Base-by-base conservation (phyloP, 306 rosid species). In the Prunus padus region DNA sequence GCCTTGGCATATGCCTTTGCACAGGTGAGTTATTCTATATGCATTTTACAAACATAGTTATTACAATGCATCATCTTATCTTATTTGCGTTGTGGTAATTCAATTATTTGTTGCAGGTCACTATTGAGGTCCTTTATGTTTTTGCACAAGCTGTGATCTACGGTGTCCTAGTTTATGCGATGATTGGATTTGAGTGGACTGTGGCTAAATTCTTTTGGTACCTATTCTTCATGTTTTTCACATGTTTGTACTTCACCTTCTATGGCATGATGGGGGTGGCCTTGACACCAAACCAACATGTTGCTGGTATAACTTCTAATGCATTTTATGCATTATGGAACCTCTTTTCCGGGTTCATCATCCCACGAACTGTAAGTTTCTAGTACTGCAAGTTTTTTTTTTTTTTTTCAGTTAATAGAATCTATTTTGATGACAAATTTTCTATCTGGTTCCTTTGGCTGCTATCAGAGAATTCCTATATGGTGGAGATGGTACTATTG, bases 401-500 rank as follows among this genome's bases (percentile, higher is more conserved):
- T 31, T 26, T 0, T 2, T 37, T 37, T 33, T 33, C 42, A 37
- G 64, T 51, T 19, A 26, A n/a, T 20, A 10, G 0, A 37, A 40
- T 16, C 1, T 56, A 40, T 10, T n/a, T 22, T 65, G 10, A 65
- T 65, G 30, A 19, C 22, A 40, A 40, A 7, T 20, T 33, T 37
- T 37, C 65, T 12, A 14, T 54, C 51, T 5, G 54, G 22, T 71
- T 71, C 51, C 18, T 70, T 71, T 52, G 31, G 64, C 57, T n/a
- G 19, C 30, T n/a, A 3, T 40, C 69, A 88, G 92, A 86, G 81
- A 14, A 88, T 88, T 44, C 92, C 92, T 44, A 70, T 83, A 11
- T 85, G 88, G 88, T 85, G 92, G 92, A 88, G 88, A 52, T 88
- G 92, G 89, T 88, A 82, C 75, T 77, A 76, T 64, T 88, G 89